Conservation (phyloP, 1,284 basidiomycete genomes). For the Testicularia cyperi region DNA sequence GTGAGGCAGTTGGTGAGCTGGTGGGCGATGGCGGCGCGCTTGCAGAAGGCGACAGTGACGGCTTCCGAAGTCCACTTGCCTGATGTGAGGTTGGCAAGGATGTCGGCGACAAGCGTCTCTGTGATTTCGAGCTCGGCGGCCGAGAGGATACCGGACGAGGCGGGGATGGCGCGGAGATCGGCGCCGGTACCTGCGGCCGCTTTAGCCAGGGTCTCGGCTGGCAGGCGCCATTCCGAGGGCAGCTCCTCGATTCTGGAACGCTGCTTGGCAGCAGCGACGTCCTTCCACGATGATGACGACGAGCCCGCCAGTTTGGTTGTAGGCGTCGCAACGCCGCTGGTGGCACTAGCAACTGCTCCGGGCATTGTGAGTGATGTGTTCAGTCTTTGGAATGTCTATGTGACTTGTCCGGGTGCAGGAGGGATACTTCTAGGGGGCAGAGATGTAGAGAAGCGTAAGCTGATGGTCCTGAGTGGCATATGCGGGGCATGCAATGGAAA, state of each 20-base stretch:
- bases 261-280: constrained; percentile 21
- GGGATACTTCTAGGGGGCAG: too few relatives aligned
- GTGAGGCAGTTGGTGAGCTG: constrained; percentile 41
- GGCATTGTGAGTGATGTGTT: too few relatives aligned
- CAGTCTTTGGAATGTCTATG: too few relatives aligned
- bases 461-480: too few relatives aligned
- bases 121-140: constrained; percentile 24
- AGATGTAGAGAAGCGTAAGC: too few relatives aligned
- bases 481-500: too few relatives aligned
- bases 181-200: constrained; percentile 7
- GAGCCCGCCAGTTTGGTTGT: constrained; percentile 7
- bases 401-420: too few relatives aligned
- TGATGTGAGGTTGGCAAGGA: constrained; percentile 9
- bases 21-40: constrained; percentile 41
- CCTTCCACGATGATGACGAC: constrained; percentile 15
- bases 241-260: constrained; percentile 17
- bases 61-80: constrained; percentile 21
- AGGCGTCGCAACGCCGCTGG: constrained; percentile 3
- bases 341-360: constrained; percentile 6
- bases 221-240: constrained; percentile 19
- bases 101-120: constrained; percentile 6
- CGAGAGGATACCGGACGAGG: constrained; percentile 20
- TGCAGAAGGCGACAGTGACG: constrained; percentile 37
- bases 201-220: constrained; percentile 3
- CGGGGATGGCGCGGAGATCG: constrained; percentile 22